Evolutionary conservation across 148 eudicot species (phyloP).

Genomic region (Rhododendron ferrugineum): DNA sequence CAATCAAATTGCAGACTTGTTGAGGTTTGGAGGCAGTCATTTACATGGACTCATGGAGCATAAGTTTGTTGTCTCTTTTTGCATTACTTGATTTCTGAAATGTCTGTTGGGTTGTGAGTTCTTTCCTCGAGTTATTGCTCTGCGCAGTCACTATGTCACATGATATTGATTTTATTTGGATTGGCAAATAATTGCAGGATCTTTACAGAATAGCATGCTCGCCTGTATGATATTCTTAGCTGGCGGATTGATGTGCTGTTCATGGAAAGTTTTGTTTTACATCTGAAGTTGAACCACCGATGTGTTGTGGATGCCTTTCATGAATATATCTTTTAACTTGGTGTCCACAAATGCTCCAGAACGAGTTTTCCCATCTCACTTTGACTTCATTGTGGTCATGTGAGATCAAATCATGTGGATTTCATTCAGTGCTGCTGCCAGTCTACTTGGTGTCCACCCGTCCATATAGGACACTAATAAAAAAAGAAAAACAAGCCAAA

Average conservation of each 20-base stretch:
- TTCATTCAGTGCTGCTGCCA: conserved; percentile 15
- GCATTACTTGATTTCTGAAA: conserved; percentile 3
- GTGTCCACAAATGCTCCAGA: conserved; percentile 37
- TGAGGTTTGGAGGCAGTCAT: neutral
- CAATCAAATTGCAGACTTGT: conserved; percentile 12
- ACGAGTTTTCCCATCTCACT: conserved; percentile 26
- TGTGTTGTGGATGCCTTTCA: conserved; percentile 73
- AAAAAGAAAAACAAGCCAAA: conserved; percentile 10
- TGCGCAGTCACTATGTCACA: conserved; percentile 29
- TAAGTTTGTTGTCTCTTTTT: conserved; percentile 5
- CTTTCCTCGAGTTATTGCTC: conserved; percentile 28
- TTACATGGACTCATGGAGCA: conserved; percentile 9
- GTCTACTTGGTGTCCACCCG: conserved; percentile 11
- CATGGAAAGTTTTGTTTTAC: conserved; percentile 78
- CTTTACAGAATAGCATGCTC: conserved; percentile 84
- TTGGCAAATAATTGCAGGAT: conserved; percentile 97
- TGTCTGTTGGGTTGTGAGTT: conserved; percentile 6
- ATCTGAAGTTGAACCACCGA: conserved; percentile 88
- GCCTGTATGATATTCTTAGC: conserved; percentile 92
- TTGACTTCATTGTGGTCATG: neutral
- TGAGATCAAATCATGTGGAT: conserved; percentile 6
- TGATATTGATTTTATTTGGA: conserved; percentile 77
- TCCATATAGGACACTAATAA: conserved; percentile 18
- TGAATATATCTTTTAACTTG: conserved; percentile 44
- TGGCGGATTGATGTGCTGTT: conserved; percentile 96